Base-by-base conservation (phyloP, 352 stramenopile genomes). In the Blastocystis sp. region DNA sequence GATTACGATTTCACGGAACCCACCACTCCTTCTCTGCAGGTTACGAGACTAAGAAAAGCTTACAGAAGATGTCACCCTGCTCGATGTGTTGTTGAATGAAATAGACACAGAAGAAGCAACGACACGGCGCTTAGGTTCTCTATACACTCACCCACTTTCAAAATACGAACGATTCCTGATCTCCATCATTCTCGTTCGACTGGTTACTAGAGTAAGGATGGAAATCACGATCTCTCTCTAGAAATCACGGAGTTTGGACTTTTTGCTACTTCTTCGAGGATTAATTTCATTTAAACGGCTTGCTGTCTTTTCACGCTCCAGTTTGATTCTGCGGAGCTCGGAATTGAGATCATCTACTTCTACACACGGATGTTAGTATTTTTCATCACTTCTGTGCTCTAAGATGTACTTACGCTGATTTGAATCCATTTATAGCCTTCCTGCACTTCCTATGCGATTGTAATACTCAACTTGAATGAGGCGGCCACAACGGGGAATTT, bases 251-350 rank as follows among this genome's bases (percentile, higher is more conserved):
- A 23, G 4, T 11, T 29, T 7, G 45, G 20, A 20, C 29, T 8
- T 18, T 61, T 39, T 5, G 1, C 3, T n/a, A 80, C 70, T 80
- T 80, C 70, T 62, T 64, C 50, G 43, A 15, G 70, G 70, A 41
- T 80, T 64, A 62, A 80, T 80, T 20, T 80, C 70, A 62, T 80
- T 80, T 26, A 80, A 41, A 61, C 45, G 70, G 47, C 5, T 62
- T 41, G 37, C n/a, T 50, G 34, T 63, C n/a, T 80, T 80, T 26
- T 80, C 70, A 66, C 70, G 70, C n/a, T 80, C 70, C 43, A 64
- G 62, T 41, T 80, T 50, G 20, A 80, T 80, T 37, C 70, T 50
- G 15, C 50, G 45, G n/a, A 80, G 54, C 43, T 80, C 45, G 15
- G 45, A 29, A 41, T 41, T 64, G 23, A 80, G 11, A 80, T 80